Percentiles rank a stretch among this genome's conserved stretches.
phyloP scores from a whole-genome alignment of 2,329 filamentous ascomycete species.

The Dissoconium aciculare region DNA sequence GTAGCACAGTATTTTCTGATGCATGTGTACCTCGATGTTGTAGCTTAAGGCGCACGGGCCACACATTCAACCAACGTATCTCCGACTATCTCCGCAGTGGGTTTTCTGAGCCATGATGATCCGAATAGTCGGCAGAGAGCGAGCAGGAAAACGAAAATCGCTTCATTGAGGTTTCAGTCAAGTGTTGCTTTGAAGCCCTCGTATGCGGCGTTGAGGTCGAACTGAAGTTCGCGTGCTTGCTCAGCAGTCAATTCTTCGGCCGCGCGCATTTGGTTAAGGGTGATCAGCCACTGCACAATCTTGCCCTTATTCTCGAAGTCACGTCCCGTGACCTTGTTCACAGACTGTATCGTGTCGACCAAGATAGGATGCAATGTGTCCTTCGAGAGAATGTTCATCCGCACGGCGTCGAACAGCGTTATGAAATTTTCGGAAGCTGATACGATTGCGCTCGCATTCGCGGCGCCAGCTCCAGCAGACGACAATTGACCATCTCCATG shows the following conservation, averaged over 20 bases:
- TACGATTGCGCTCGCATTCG: constrained; percentile 44
- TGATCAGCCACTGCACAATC: constrained; percentile 97
- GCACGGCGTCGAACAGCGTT: constrained; percentile 88
- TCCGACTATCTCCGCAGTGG: too few relatives aligned
- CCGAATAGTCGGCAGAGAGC: neutral
- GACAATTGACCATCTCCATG: constrained; percentile 10
- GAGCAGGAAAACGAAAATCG: neutral
- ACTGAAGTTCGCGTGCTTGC: constrained; percentile 73
- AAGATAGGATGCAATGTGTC: constrained; percentile 91
- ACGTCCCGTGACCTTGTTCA: constrained; percentile 89
- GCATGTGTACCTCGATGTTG: too few relatives aligned
- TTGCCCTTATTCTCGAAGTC: constrained; percentile 94
- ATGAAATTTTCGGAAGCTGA: constrained; percentile 97
- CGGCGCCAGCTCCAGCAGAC: constrained; percentile 11
- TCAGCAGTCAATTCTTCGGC: constrained; percentile 79
- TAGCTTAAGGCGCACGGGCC: too few relatives aligned
- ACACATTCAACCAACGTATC: too few relatives aligned
- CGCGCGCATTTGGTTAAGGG: constrained; percentile 93
- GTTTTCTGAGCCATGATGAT: neutral
- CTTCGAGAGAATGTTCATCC: constrained; percentile 82
- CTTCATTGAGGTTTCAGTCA: constrained; percentile 18
- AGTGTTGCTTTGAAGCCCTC: constrained; percentile 79
- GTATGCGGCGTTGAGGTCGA: constrained; percentile 90
- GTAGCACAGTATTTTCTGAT: too few relatives aligned
- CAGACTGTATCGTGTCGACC: constrained; percentile 89